Conservation (phyloP, 164 flowering plant genomes). For the Nelumbo lutea region DNA sequence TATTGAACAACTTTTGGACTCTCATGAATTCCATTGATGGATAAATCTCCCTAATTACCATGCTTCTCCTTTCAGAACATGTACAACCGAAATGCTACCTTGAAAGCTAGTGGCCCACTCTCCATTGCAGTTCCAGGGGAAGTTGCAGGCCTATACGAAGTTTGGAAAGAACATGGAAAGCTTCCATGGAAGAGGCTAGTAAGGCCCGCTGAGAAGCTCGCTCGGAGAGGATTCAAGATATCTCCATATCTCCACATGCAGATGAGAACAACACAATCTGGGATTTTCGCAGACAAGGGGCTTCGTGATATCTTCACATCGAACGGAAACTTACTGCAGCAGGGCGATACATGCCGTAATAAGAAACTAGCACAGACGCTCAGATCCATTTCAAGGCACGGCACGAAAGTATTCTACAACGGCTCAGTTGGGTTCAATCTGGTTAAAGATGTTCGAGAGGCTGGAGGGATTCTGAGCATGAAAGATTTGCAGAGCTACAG, state of each 20-base stretch:
- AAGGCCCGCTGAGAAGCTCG: conserved; percentile 40
- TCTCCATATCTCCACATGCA: conserved; percentile 46
- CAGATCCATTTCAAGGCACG: conserved; percentile 23
- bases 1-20: no score
- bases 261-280: conserved; percentile 27
- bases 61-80: conserved; percentile 38
- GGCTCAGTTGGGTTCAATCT: conserved; percentile 40
- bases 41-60: no score
- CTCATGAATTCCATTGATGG: no score
- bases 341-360: conserved; percentile 38
- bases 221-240: conserved; percentile 45
- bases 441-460: conserved; percentile 34
- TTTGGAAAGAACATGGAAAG: conserved; percentile 51
- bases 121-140: conserved; percentile 63
- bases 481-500: conserved; percentile 42
- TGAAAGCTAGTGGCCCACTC: conserved; percentile 42
- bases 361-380: conserved; percentile 45
- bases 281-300: conserved; percentile 41
- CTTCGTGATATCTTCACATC: conserved; percentile 33
- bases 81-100: conserved; percentile 34
- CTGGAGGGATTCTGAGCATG: conserved; percentile 46
- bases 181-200: conserved; percentile 59
- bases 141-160: conserved; percentile 49
- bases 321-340: conserved; percentile 33
- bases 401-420: conserved; percentile 38